A percentile compares a stretch with the other conserved stretches of the same genome.
These are phyloP conservation scores for Botryotinia calthae DNA, from an alignment of 2,329 filamentous ascomycete species.

Conservation along the genomic window DNA sequence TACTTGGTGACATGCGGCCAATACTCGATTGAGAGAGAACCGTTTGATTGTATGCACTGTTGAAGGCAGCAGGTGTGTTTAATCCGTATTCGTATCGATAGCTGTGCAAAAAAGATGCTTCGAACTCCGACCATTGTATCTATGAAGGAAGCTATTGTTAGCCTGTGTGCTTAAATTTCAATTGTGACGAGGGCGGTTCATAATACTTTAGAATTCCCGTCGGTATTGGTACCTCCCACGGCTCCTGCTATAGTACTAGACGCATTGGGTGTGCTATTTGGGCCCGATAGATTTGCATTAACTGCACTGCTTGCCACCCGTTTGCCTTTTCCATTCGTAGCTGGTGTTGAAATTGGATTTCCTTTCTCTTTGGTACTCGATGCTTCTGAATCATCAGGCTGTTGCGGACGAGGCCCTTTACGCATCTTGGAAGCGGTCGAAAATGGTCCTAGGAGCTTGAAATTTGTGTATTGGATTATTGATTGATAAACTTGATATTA, in stretches of 20 bases:
- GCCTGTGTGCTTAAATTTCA: not conserved
- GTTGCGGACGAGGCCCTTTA: constrained; percentile 33
- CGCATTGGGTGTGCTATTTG: constrained; percentile 32
- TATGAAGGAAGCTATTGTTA: constrained; percentile 31
- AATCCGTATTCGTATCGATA: constrained; percentile 75
- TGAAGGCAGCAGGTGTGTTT: constrained; percentile 68
- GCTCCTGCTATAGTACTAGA: constrained; percentile 22
- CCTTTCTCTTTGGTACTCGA: constrained; percentile 41
- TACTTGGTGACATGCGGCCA: constrained; percentile 71
- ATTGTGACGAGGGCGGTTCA: constrained; percentile 17
- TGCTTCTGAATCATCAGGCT: constrained; percentile 40
- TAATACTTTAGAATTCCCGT: constrained; percentile 35
- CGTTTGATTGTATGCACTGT: constrained; percentile 59
- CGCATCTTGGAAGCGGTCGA: not conserved
- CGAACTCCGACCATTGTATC: constrained; percentile 66
- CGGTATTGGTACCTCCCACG: constrained; percentile 24
- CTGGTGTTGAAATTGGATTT: constrained; percentile 24
- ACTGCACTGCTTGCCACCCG: constrained; percentile 28
- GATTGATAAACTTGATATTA: not conserved
- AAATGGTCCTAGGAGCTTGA: not conserved
- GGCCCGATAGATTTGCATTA: constrained; percentile 32
- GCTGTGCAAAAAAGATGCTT: constrained; percentile 65
- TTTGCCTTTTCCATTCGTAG: constrained; percentile 36
- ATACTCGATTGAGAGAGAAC: constrained; percentile 63
- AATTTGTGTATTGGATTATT: too few relatives aligned